Evolutionary conservation across 305 asterid genomes (phyloP).

Genomic region (Solanum hybrid): DNA sequence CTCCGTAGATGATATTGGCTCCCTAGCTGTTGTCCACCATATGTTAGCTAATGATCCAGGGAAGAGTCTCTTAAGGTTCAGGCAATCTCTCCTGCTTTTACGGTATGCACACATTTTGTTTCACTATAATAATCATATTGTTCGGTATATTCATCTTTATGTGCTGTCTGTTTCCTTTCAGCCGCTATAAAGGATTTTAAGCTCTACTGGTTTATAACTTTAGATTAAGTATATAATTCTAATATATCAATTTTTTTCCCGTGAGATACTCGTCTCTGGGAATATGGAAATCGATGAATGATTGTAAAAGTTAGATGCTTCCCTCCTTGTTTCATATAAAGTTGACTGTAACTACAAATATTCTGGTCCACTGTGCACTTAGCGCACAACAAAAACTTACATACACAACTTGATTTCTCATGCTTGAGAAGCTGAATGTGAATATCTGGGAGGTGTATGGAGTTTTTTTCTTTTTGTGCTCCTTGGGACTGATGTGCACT

Average conservation of each 20-base stretch:
- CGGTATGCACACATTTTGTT: slow-evolving; percentile 28
- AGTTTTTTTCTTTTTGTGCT: background rate
- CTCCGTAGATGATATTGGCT: slow-evolving; percentile 87
- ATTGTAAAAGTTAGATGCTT: background rate
- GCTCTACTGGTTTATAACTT: background rate
- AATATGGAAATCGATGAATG: background rate
- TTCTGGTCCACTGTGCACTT: background rate
- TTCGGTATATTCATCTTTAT: background rate
- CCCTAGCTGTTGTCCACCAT: slow-evolving; percentile 89
- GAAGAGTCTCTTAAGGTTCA: slow-evolving; percentile 65
- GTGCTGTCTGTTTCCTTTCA: background rate
- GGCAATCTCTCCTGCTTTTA: slow-evolving; percentile 77
- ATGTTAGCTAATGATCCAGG: slow-evolving; percentile 79
- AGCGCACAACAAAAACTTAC: background rate
- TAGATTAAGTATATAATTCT: background rate
- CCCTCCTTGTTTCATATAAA: background rate
- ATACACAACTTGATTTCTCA: background rate
- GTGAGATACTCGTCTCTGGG: background rate
- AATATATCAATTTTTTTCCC: background rate
- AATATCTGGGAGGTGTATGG: background rate
- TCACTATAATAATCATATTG: background rate
- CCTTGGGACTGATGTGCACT: slow-evolving; percentile 1
- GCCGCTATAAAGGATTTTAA: background rate
- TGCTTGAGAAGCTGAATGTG: background rate
- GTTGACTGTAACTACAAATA: background rate